A percentile compares a stretch with the other conserved stretches of the same genome.
Conservation (phyloP, 2,329 filamentous ascomycete genomes). For the Leptographium radiaticola region DNA sequence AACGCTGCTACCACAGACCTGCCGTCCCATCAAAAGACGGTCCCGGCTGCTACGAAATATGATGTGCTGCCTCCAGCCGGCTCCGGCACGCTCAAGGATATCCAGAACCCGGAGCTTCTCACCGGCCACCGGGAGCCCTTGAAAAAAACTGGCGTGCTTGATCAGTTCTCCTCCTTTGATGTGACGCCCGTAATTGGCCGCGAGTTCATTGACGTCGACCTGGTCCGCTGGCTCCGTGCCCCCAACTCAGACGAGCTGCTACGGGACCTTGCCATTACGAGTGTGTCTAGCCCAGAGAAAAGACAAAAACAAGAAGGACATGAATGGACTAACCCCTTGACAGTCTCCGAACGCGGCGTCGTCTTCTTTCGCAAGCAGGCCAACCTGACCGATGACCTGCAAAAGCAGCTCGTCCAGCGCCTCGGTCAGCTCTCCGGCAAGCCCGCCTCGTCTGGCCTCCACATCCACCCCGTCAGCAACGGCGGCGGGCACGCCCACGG, state of each 20-base stretch:
- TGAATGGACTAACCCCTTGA: too few relatives aligned
- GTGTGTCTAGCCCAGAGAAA: constrained; percentile 20
- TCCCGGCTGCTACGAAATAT: not conserved
- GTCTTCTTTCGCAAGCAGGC: constrained; percentile 40
- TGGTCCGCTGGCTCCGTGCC: constrained; percentile 40
- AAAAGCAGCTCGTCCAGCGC: constrained; percentile 37
- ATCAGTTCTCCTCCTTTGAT: constrained; percentile 32
- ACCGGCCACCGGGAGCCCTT: not conserved
- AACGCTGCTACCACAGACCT: too few relatives aligned
- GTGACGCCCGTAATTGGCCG: constrained; percentile 41
- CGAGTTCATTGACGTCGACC: constrained; percentile 36
- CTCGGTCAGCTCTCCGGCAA: constrained; percentile 31
- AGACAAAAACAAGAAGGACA: not conserved
- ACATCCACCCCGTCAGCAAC: constrained; percentile 33
- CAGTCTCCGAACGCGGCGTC: constrained; percentile 36
- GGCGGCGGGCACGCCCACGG: constrained; percentile 29
- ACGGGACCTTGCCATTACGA: constrained; percentile 47
- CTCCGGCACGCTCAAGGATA: not conserved
- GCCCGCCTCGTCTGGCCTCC: constrained; percentile 27
- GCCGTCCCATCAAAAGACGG: not conserved
- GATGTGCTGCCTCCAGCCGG: not conserved
- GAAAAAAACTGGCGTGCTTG: constrained; percentile 22
- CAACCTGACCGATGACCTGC: constrained; percentile 27
- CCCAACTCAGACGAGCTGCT: constrained; percentile 41
- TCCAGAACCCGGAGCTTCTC: not conserved